Conservation (phyloP, 208 protist genomes). For the Paratrypanosoma confusum region DNA sequence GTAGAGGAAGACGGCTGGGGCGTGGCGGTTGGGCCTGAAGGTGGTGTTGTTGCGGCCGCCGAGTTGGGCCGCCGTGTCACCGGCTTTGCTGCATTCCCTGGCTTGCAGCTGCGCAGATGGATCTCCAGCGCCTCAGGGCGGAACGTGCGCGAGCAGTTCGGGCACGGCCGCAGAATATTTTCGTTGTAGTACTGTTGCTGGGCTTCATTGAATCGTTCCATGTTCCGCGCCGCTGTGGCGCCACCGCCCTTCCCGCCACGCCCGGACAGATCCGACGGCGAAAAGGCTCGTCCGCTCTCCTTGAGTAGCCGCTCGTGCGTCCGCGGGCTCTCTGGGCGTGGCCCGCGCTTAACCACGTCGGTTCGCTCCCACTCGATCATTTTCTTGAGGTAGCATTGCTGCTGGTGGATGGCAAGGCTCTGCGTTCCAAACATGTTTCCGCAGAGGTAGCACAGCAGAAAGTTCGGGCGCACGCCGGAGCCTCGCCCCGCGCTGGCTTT, state of each 20-base stretch:
- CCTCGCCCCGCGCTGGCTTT: conserved; percentile 5
- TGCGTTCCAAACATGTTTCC: conserved; percentile 75
- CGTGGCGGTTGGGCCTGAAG: neutral
- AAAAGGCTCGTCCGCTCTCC: conserved; percentile 1
- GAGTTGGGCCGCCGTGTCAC: too few species aligned
- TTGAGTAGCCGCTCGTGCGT: conserved; percentile 49
- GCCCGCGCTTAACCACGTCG: conserved; percentile 49
- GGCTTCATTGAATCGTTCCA: conserved; percentile 68
- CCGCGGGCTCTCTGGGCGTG: conserved; percentile 50
- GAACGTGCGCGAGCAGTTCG: conserved; percentile 86
- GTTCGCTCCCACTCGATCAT: conserved; percentile 83
- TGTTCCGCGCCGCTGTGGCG: conserved; percentile 19
- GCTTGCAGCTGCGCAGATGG: conserved; percentile 81
- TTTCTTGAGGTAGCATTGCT: conserved; percentile 86
- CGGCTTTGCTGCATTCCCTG: conserved; percentile 31
- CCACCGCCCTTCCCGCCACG: conserved; percentile 20
- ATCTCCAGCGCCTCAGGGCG: conserved; percentile 81
- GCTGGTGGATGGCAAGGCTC: conserved; percentile 85
- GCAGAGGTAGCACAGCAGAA: conserved; percentile 85
- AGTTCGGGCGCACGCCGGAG: conserved; percentile 38
- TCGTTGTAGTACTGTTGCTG: conserved; percentile 71
- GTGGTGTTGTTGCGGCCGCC: conserved; percentile 1
- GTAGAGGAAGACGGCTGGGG: neutral
- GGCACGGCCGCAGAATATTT: conserved; percentile 57
- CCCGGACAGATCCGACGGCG: neutral